phyloP scores from a whole-genome alignment of 345 rosid genomes.

The Salix dunnii region DNA sequence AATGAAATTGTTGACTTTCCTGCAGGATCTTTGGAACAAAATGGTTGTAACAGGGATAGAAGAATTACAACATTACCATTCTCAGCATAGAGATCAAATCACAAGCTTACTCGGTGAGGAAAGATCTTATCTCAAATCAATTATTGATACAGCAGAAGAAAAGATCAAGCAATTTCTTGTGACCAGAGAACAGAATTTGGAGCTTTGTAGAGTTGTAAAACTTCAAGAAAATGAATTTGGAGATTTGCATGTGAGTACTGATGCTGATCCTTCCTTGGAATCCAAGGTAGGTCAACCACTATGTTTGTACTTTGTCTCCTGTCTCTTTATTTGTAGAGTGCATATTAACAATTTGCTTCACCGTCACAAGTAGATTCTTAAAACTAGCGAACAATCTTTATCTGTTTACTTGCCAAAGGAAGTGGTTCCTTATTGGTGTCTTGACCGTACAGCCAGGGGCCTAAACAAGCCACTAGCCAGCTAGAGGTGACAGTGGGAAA shows the following conservation, averaged over 20 bases:
- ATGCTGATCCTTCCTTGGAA: constrained; percentile 32
- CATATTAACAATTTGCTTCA: not conserved
- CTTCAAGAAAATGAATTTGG: constrained; percentile 52
- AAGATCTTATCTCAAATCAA: constrained; percentile 44
- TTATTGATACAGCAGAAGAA: constrained; percentile 44
- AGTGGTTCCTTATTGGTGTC: not conserved
- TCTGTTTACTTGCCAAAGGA: not conserved
- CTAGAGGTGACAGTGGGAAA: not conserved
- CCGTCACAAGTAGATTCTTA: not conserved
- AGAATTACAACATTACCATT: constrained; percentile 55
- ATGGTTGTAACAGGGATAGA: constrained; percentile 43
- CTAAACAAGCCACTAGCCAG: not conserved
- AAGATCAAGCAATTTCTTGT: constrained; percentile 35
- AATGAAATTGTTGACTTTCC: constrained; percentile 24
- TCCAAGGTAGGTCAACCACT: constrained; percentile 38
- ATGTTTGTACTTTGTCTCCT: not conserved
- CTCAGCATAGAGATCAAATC: constrained; percentile 52
- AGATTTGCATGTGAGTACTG: constrained; percentile 51
- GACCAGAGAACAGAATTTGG: constrained; percentile 31
- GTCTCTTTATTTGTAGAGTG: not conserved
- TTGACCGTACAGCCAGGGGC: not conserved
- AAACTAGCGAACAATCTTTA: not conserved
- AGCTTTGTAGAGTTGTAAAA: constrained; percentile 29
- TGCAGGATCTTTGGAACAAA: constrained; percentile 59
- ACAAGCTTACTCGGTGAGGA: constrained; percentile 58